Evolutionary conservation across 2,329 filamentous ascomycete species (phyloP).

Genomic region (Verticillium isaacii): DNA sequence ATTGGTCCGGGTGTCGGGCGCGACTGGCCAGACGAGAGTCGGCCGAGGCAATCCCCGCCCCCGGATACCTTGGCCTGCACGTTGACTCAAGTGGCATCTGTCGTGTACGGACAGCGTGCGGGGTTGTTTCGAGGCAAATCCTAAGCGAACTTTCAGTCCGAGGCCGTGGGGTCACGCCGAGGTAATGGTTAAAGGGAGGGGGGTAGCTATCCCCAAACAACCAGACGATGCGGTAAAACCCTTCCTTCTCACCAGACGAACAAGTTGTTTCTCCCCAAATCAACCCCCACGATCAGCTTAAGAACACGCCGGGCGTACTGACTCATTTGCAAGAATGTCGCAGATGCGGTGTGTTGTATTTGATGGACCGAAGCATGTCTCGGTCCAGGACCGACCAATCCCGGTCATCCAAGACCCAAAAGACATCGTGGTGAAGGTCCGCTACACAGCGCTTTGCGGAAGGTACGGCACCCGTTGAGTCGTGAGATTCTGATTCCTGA

Average conservation of each 20-base stretch:
- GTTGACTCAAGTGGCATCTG: background rate
- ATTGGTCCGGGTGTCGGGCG: background rate
- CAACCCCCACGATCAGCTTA: too few relatives aligned
- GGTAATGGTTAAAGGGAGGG: background rate
- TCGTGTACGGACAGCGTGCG: background rate
- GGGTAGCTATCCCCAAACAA: too few relatives aligned
- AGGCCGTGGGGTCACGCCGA: background rate
- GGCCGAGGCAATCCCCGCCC: background rate
- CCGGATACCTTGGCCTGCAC: background rate
- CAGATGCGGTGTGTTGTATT: constrained; percentile 61
- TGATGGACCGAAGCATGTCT: constrained; percentile 70
- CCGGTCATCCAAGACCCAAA: constrained; percentile 66
- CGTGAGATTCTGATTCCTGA: constrained; percentile 2
- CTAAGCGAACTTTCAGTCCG: background rate
- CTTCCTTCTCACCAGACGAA: too few relatives aligned
- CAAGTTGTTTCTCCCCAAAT: too few relatives aligned
- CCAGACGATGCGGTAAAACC: too few relatives aligned
- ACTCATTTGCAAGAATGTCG: background rate
- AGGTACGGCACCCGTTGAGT: constrained; percentile 51
- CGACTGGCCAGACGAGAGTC: background rate
- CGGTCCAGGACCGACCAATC: constrained; percentile 73
- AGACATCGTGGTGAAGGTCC: constrained; percentile 80
- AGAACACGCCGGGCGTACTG: too few relatives aligned
- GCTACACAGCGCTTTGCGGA: constrained; percentile 80
- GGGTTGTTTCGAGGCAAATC: background rate